Evolutionary conservation across 225 moss, liverwort and hornwort genomes (phyloP).

Genomic region (Asterella californica): DNA sequence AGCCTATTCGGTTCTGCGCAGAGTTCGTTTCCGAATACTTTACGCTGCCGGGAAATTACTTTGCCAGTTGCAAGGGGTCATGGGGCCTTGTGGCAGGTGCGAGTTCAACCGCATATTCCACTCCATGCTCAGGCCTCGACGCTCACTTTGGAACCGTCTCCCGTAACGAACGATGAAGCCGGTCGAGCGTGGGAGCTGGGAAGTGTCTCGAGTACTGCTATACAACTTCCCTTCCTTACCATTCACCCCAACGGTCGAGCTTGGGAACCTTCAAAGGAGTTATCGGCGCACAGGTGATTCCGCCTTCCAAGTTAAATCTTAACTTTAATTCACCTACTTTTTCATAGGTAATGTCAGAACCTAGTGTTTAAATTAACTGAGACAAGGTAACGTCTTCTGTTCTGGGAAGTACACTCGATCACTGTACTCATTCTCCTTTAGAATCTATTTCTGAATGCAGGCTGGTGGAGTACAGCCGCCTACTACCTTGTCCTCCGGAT

Average conservation of each 20-base stretch:
- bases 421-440: too few species aligned
- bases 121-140: neutral
- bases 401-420: too few species aligned
- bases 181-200: neutral
- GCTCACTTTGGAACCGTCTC: neutral
- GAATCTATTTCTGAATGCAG: constrained; percentile 30
- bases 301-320: neutral
- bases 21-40: neutral
- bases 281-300: neutral
- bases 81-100: neutral
- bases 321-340: neutral
- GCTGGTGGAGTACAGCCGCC: constrained; percentile 55
- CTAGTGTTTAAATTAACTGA: neutral
- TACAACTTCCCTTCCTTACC: constrained; percentile 15
- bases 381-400: neutral
- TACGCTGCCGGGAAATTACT: neutral
- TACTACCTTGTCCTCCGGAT: constrained; percentile 77
- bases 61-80: neutral
- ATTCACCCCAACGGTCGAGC: constrained; percentile 18
- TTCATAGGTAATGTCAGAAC: neutral
- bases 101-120: neutral
- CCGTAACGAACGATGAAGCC: neutral
- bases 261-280: neutral
- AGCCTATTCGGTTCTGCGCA: neutral
- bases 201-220: neutral